Conservation (phyloP, 441 rosid genomes). For the Bocquillonia castaneifolia region DNA sequence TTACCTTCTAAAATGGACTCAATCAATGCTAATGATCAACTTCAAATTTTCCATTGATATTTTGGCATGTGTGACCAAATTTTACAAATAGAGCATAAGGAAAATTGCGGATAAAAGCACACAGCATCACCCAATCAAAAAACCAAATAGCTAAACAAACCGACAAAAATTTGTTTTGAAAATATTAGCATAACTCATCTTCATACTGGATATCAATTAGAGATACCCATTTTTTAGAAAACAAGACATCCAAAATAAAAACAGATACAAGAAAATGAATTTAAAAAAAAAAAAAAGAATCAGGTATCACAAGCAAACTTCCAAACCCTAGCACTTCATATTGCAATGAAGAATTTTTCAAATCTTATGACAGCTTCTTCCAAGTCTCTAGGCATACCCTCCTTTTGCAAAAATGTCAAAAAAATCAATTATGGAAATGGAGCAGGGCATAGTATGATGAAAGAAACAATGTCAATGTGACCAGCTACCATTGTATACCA, state of each 20-base stretch:
- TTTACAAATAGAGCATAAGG: neutral
- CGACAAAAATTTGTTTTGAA: neutral
- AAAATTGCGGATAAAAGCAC: neutral
- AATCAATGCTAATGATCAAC: neutral
- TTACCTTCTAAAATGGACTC: constrained; percentile 40
- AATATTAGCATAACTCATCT: neutral
- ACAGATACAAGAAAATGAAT: neutral
- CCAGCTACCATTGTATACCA: neutral
- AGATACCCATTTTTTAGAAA: neutral
- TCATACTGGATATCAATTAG: neutral
- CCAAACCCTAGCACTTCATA: neutral
- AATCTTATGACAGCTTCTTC: neutral
- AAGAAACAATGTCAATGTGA: neutral
- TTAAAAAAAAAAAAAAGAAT: too few species aligned
- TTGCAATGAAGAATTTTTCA: neutral
- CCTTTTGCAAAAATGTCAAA: neutral
- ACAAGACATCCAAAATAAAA: neutral
- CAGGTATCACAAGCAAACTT: neutral
- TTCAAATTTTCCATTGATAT: neutral
- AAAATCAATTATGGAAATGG: neutral
- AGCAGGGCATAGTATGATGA: neutral
- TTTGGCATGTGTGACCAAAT: neutral
- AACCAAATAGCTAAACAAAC: neutral
- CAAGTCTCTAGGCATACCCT: neutral
- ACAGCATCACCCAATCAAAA: neutral